Conservation (phyloP, 495 filamentous ascomycete species). For the Letharia lupina region DNA sequence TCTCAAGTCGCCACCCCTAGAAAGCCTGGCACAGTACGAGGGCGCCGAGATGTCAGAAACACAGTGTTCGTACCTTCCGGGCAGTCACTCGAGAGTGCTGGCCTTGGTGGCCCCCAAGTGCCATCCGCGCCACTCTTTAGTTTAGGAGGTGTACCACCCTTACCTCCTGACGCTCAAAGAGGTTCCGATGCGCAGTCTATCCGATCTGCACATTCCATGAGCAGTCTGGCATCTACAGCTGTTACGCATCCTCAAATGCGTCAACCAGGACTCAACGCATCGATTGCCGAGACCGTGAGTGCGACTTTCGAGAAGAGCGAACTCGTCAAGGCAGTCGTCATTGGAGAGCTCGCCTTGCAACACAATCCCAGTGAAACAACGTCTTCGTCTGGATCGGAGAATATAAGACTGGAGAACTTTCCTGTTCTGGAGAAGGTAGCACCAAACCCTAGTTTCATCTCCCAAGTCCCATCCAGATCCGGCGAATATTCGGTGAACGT, state of each 20-base stretch:
- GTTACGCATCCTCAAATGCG: constrained; percentile 76
- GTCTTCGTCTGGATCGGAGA: constrained; percentile 47
- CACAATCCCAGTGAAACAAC: constrained; percentile 57
- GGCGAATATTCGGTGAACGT: constrained; percentile 77
- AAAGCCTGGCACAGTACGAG: constrained; percentile 70
- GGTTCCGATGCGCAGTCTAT: constrained; percentile 89
- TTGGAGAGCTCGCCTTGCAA: constrained; percentile 84
- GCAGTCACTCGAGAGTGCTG: constrained; percentile 31
- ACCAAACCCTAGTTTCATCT: constrained; percentile 84
- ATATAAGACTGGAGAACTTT: constrained; percentile 85
- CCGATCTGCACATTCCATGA: constrained; percentile 74
- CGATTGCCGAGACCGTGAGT: constrained; percentile 84
- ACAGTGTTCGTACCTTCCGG: constrained; percentile 66
- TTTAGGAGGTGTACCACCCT: constrained; percentile 30
- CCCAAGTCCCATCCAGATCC: constrained; percentile 51
- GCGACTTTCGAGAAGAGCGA: constrained; percentile 70
- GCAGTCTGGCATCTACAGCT: constrained; percentile 46
- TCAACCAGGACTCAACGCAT: constrained; percentile 75
- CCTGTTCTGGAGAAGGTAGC: constrained; percentile 85
- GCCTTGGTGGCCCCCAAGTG: constrained; percentile 22
- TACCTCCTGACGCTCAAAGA: constrained; percentile 41
- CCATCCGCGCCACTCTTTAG: constrained; percentile 39
- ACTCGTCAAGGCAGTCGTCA: constrained; percentile 62
- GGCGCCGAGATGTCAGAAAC: constrained; percentile 84
- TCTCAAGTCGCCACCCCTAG: constrained; percentile 51